phyloP scores from a whole-genome alignment of 805 yeast genomes.

The Kuraishia borneana region DNA sequence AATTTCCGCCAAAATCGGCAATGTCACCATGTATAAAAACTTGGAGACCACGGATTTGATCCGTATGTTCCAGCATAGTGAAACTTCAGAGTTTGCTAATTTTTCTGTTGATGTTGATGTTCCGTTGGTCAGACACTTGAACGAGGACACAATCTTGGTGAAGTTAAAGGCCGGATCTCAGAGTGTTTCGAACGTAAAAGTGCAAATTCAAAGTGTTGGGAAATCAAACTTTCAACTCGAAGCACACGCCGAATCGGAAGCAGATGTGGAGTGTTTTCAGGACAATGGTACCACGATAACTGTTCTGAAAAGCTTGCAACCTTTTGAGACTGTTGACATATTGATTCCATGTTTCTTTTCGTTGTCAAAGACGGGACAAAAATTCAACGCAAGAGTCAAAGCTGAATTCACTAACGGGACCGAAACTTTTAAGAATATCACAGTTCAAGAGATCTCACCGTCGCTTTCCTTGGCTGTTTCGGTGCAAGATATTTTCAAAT shows the following conservation, averaged over 20 bases:
- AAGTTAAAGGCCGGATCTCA: conserved; percentile 2
- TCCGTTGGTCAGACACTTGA: conserved; percentile 18
- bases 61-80: conserved; percentile 5
- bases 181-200: not conserved
- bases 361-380: conserved; percentile 9
- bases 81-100: not conserved
- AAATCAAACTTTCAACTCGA: not conserved
- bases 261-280: not conserved
- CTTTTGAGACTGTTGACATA: conserved; percentile 4
- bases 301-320: not conserved
- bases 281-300: not conserved
- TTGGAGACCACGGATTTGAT: conserved; percentile 4
- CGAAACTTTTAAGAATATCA: conserved; percentile 5
- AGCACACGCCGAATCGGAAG: not conserved
- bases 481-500: conserved; percentile 68
- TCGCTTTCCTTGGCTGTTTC: conserved; percentile 57
- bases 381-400: conserved; percentile 7
- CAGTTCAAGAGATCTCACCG: conserved; percentile 23
- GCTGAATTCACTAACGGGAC: conserved; percentile 10
- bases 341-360: conserved; percentile 20
- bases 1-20: conserved; percentile 11
- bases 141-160: conserved; percentile 16
- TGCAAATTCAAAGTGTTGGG: not conserved
- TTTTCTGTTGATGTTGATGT: conserved; percentile 2
- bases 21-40: conserved; percentile 9